phyloP scores from a whole-genome alignment of 129 eudicot species.

The Daucus carota region DH1_v3.0 NC_030385.2:37632001-37632500 shows the following conservation, averaged over 20 bases:
- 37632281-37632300: slow-evolving; percentile 64
- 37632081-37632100: slow-evolving; percentile 66
- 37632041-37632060: slow-evolving; percentile 57
- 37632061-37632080: slow-evolving; percentile 64
- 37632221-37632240: slow-evolving; percentile 41
- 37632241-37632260: slow-evolving; percentile 7
- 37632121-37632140: slow-evolving; percentile 59
- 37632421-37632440: slow-evolving; percentile 58
- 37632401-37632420: slow-evolving; percentile 71
- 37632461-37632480: background rate
- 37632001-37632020: slow-evolving; percentile 56
- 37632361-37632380: slow-evolving; percentile 71
- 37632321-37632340: slow-evolving; percentile 28
- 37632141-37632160: slow-evolving; percentile 64
- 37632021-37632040: slow-evolving; percentile 55
- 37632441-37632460: slow-evolving; percentile 73
- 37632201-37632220: background rate
- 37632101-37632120: slow-evolving; percentile 69
- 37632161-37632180: slow-evolving; percentile 69
- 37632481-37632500: background rate
- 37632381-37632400: slow-evolving; percentile 57
- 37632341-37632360: slow-evolving; percentile 73
- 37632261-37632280: slow-evolving; percentile 34
- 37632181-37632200: slow-evolving; percentile 40
- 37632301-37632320: slow-evolving; percentile 41